Evolutionary conservation across 2,329 filamentous ascomycete genomes (phyloP), one percentile per base, ranked within the genome.

Genomic region (Ceratocystis eucalypticola): DNA sequence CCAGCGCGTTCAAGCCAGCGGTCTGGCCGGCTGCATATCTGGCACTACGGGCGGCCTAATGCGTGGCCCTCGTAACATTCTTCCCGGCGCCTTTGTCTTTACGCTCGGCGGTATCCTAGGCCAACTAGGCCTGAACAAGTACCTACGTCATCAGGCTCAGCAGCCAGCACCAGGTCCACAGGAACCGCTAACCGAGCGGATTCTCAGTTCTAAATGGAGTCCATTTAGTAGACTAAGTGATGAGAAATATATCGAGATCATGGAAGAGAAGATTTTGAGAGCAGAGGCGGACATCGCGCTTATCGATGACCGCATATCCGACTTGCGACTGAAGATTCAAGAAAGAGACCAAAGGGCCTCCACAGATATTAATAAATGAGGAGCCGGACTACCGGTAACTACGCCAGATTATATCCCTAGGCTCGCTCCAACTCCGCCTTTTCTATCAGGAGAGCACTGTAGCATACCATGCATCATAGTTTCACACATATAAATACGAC

Each of bases 231-330:
- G 82, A 12, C 76, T 94, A 30, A 84, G 84, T 0, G 86, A 94
- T 70, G 80, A 87, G 30, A 85, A 94, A 70, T 94, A 94, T 72
- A 81, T 82, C 67, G 76, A 80, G 0, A 84, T 91, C 76, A 78
- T 94, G 71, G 78, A 80, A 37, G 88, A 92, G 73, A 90, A 87
- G 75, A 76, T 91, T 50, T 73, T 93, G 30, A 81, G 79, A 69
- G 76, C 93, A 2, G 87, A 94, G 70, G 88, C 84, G 0, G 88
- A 93, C 69, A 91, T 94, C 74, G 85, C 88, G 0, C 74, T 94
- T 4, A 79, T 93, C 45, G 88, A 94, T 71, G 89, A 93, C 65
- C 85, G 84, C 71, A 89, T 94, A 70, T 81, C 73, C 1, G 74
- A 75, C 57, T 64, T 79, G 22, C 69, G 71, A 65, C 66, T 67